Base-by-base conservation (phyloP, 441 rosid species). In the Corymbia calophylla region DNA sequence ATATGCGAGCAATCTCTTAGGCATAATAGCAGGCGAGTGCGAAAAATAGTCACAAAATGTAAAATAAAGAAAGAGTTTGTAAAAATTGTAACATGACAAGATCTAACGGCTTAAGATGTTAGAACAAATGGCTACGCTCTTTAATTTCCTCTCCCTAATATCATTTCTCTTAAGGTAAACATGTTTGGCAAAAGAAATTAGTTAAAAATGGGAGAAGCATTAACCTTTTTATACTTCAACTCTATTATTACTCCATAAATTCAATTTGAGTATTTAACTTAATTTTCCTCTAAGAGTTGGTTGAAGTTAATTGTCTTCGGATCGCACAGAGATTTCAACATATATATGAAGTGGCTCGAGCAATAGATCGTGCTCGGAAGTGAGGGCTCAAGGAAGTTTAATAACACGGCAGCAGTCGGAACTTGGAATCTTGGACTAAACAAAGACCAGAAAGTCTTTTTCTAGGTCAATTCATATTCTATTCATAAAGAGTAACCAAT, bases 21-120 rank as follows among this genome's bases (percentile, higher is more conserved):
- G 12, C 4, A 0, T 27, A 27, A 27, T 60, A 0, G 7, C 16
- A 60, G 8, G n/a, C 0, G 4, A 60, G 4, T 60, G 16, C 27
- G 31, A 5, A 27, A 60, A 60, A 9, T 60, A 60, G n/a, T 60
- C 66, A 12, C 66, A 27, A 60, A 60, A 60, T 27, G 66, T 23
- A 60, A 23, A 60, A 60, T 60, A 27, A 10, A 60, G 5, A 10
- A 29, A 29, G 16, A 60, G 66, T 27, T 60, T 27, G 29, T 60
- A 11, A 60, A 60, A 60, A 27, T 11, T 60, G 25, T 6, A 60
- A 60, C 66, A 60, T 60, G 25, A 60, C 31, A 60, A 60, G 31
- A 60, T 60, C 16, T 60, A 60, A 27, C 4, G 2, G 1, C 15
- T 60, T 60, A 2, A 60, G 15, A 60, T 60, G 66, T 11, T 60